Percentiles rank a stretch among this genome's conserved stretches.
These are phyloP conservation scores for Mucor velutinosus DNA, from an alignment of 371 early-diverging fungal species.

Conservation along the genomic window DNA sequence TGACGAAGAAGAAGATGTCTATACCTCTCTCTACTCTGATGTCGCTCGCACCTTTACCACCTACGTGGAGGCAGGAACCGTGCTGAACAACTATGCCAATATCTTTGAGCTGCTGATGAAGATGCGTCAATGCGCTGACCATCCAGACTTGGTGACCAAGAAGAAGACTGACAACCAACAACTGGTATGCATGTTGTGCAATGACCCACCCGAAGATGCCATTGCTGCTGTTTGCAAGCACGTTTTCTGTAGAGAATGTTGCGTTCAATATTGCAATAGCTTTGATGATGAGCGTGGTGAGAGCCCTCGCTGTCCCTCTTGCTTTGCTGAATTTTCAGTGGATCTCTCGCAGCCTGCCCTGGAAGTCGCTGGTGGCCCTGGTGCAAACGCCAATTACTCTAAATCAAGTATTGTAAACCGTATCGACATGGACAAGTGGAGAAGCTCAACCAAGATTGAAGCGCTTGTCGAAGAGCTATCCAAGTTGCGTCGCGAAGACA, in stretches of 20 bases:
- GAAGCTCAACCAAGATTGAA: conserved; percentile 88
- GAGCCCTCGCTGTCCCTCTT: conserved; percentile 81
- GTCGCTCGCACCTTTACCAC: conserved; percentile 81
- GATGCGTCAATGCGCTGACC: conserved; percentile 83
- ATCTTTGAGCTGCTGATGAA: conserved; percentile 82
- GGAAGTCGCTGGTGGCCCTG: conserved; percentile 29
- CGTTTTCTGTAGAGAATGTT: conserved; percentile 79
- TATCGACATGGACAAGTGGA: conserved; percentile 87
- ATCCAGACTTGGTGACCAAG: conserved; percentile 84
- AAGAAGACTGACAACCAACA: conserved; percentile 42
- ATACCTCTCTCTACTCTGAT: conserved; percentile 81
- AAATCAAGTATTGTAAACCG: conserved; percentile 88
- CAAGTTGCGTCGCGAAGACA: conserved; percentile 73
- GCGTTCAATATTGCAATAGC: conserved; percentile 42
- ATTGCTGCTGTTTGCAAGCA: conserved; percentile 92
- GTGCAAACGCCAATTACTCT: conserved; percentile 43
- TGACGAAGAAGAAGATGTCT: conserved; percentile 94
- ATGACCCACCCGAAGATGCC: conserved; percentile 81
- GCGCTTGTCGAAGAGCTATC: conserved; percentile 92
- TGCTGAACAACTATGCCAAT: conserved; percentile 93
- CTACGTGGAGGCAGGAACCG: conserved; percentile 85
- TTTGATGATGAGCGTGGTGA: conserved; percentile 35
- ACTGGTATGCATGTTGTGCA: conserved; percentile 91
- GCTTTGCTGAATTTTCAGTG: conserved; percentile 79
- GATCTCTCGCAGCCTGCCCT: conserved; percentile 78